Conservation (phyloP, 2,329 filamentous ascomycete genomes). For the Colletotrichum liriopes region DNA sequence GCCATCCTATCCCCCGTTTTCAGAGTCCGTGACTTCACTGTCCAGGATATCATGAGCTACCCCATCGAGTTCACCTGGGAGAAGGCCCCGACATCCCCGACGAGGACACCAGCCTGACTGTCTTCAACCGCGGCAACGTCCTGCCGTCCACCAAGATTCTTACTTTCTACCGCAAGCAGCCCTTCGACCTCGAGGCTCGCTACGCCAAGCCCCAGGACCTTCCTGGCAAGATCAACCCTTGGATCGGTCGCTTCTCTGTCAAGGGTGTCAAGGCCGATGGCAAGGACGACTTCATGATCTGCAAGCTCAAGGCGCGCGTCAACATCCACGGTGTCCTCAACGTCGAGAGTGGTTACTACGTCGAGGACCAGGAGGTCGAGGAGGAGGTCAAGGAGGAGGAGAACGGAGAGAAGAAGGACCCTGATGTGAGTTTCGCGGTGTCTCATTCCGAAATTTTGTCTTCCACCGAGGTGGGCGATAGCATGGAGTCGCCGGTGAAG, state of each 20-base stretch:
- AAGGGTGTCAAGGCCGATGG: constrained; percentile 96
- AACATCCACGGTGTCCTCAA: constrained; percentile 98
- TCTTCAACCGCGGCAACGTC: constrained; percentile 97
- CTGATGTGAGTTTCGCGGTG: constrained; percentile 74
- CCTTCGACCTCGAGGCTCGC: constrained; percentile 95
- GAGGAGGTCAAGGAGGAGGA: constrained; percentile 87
- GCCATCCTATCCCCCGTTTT: constrained; percentile 97
- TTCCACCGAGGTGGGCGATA: constrained; percentile 15
- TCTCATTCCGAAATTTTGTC: constrained; percentile 24
- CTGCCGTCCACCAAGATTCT: constrained; percentile 99
- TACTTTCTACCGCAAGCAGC: constrained; percentile 98
- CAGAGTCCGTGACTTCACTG: constrained; percentile 97
- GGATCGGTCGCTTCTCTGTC: constrained; percentile 98
- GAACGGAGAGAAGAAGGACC: constrained; percentile 73
- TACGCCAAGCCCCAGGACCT: constrained; percentile 90
- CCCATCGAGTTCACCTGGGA: constrained; percentile 99
- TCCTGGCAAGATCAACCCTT: constrained; percentile 91
- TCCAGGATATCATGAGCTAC: constrained; percentile 98
- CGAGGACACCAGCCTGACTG: constrained; percentile 96
- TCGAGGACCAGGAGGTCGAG: constrained; percentile 97
- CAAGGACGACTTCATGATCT: constrained; percentile 99
- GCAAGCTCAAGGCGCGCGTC: constrained; percentile 97
- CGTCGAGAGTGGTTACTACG: constrained; percentile 96
- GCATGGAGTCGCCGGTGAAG: constrained; percentile 24
- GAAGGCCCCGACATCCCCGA: constrained; percentile 99